Base-by-base conservation (phyloP, 345 rosid genomes). In the Bruguiera gymnorhiza region DNA sequence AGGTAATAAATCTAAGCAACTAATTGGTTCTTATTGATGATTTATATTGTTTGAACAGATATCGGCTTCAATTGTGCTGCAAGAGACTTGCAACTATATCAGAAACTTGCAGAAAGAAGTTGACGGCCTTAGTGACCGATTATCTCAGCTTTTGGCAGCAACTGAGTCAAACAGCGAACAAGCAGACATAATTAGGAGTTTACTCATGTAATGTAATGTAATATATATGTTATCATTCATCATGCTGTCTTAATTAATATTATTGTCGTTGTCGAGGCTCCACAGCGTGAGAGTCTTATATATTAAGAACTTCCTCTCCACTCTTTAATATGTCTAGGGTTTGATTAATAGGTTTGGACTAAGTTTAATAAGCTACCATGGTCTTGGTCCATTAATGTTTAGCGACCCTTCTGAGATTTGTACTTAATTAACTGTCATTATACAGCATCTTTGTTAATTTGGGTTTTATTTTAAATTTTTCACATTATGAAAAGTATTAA, bases 61-160 rank as follows among this genome's bases (percentile, higher is more conserved):
- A 9, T 82, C 92, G 23, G 88, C 93, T 54, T 86, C 97, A 16
- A 90, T 78, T 73, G 90, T 89, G 70, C 72, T 93, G 66, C 96
- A 87, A 66, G 98, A 93, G 85, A 90, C 93, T 39, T 93, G 97
- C 80, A 85, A 73, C 83, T 89, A 87, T 70, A 93, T 93, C 37
- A 84, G 85, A 79, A 86, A 70, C 80, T 82, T 93, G 55, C 92
- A 87, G 76, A 79, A 83, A 68, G 96, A 93, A 29, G 91, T 89
- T 60, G 90, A 87, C 67, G 98, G 82, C 65, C 75, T 93, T 31
- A 90, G 97, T 58, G 91, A 89, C 77, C 88, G 91, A 61, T 77
- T 93, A 77, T 86, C 93, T 0, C 80, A 82, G 77, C 93, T 93
- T 61, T 76, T 93, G 84, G 92, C 89, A 46, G 84, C 96, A 9